Evolutionary conservation across 192 early-diverging fungal species (phyloP).

Genomic region (Umbelopsis ramanniana): DNA sequence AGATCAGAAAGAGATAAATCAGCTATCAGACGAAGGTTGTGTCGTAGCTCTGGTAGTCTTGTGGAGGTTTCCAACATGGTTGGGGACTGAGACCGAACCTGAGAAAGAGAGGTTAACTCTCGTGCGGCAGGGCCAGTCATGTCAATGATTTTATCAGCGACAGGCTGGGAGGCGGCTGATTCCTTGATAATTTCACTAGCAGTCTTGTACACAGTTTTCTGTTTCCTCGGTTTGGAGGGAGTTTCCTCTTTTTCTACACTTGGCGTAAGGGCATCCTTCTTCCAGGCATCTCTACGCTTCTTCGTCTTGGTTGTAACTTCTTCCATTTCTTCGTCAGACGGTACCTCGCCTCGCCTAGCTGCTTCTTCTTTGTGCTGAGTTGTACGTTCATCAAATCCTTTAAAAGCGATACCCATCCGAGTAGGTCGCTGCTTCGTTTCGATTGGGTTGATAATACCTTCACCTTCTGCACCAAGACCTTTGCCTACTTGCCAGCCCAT

Average conservation of each 20-base stretch:
- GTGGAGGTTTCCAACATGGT: conserved; percentile 54
- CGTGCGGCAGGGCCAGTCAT: conserved; percentile 75
- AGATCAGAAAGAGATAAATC: conserved; percentile 75
- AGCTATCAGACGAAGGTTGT: conserved; percentile 76
- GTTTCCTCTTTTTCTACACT: conserved; percentile 9
- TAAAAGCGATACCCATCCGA: conserved; percentile 82
- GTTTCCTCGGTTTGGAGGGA: conserved; percentile 32
- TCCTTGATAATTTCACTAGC: conserved; percentile 74
- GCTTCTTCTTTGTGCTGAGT: conserved; percentile 61
- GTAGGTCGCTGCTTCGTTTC: conserved; percentile 83
- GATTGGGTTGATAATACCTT: conserved; percentile 90
- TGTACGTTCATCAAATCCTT: conserved; percentile 80
- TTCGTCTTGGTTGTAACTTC: conserved; percentile 30
- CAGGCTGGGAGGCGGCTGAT: conserved; percentile 37
- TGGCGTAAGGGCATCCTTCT: conserved; percentile 37
- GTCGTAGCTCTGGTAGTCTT: conserved; percentile 74
- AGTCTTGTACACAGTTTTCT: conserved; percentile 70
- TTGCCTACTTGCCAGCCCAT: conserved; percentile 91
- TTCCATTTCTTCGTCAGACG: conserved; percentile 41
- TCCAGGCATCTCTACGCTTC: conserved; percentile 50
- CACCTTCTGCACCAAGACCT: conserved; percentile 86
- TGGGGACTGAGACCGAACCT: conserved; percentile 50
- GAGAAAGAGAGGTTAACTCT: conserved; percentile 48
- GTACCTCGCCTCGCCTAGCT: conserved; percentile 35
- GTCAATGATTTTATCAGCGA: conserved; percentile 77